Evolutionary conservation across 2,329 filamentous ascomycete genomes (phyloP).

Genomic region (Fusarium sp.): DNA sequence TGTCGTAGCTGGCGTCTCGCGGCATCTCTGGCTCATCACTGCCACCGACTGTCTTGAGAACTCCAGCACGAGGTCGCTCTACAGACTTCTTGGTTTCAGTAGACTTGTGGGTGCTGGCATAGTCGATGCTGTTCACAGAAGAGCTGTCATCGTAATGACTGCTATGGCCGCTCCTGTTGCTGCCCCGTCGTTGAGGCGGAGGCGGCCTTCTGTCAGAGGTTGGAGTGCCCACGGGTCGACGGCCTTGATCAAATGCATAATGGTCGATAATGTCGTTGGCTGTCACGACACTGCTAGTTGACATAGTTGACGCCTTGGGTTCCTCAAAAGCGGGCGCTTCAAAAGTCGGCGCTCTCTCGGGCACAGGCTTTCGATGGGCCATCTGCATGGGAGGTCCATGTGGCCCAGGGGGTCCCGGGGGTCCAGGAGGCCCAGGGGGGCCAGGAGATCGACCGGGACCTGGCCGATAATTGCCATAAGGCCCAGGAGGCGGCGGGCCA

Average conservation of each 20-base stretch:
- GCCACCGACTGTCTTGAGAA: conserved; percentile 82
- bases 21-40: conserved; percentile 46
- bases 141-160: conserved; percentile 72
- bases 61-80: conserved; percentile 80
- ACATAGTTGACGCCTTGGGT: conserved; percentile 41
- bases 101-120: conserved; percentile 42
- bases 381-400: conserved; percentile 40
- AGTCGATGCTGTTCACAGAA: conserved; percentile 44
- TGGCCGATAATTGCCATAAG: conserved; percentile 39
- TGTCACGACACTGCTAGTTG: conserved; percentile 47
- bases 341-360: conserved; percentile 35
- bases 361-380: conserved; percentile 48
- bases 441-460: conserved; percentile 33
- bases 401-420: conserved; percentile 44
- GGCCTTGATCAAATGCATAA: conserved; percentile 49
- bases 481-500: conserved; percentile 35
- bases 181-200: conserved; percentile 43
- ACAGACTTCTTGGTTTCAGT: conserved; percentile 52
- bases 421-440: conserved; percentile 36
- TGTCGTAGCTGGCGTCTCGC: conserved; percentile 58
- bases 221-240: conserved; percentile 33
- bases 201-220: conserved; percentile 41
- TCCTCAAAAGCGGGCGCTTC: conserved; percentile 19
- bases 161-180: conserved; percentile 52
- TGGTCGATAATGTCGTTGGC: conserved; percentile 56